A percentile compares a stretch with the other conserved stretches of the same genome.
Conservation (phyloP, 2,329 filamentous ascomycete genomes). For the Fusarium verrucosum region DNA sequence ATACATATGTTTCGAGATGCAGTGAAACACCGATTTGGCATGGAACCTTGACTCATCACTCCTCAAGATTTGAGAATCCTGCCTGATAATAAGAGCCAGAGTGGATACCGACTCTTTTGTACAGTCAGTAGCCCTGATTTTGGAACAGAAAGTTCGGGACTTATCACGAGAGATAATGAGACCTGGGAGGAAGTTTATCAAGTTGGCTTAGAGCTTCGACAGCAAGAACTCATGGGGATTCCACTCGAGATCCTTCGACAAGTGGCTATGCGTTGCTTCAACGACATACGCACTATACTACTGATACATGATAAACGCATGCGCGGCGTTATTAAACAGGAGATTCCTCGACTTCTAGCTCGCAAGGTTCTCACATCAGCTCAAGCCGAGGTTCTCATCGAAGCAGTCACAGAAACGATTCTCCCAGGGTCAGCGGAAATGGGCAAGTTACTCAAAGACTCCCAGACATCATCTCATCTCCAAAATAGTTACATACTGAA, state of each 20-base stretch:
- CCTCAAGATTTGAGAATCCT: slow-evolving; percentile 49
- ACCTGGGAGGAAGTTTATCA: slow-evolving; percentile 49
- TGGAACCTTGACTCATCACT: slow-evolving; percentile 48
- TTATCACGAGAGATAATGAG: slow-evolving; percentile 39
- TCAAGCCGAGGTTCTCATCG: slow-evolving; percentile 43
- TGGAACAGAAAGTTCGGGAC: not conserved
- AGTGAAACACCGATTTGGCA: slow-evolving; percentile 42
- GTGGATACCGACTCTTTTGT: slow-evolving; percentile 46
- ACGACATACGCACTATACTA: slow-evolving; percentile 53
- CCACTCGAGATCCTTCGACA: slow-evolving; percentile 48
- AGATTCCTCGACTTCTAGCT: slow-evolving; percentile 43
- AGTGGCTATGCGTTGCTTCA: slow-evolving; percentile 51
- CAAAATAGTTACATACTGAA: slow-evolving; percentile 50
- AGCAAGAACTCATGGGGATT: slow-evolving; percentile 49
- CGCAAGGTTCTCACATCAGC: slow-evolving; percentile 40
- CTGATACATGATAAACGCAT: slow-evolving; percentile 56
- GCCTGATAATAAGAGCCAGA: slow-evolving; percentile 35
- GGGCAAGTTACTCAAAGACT: slow-evolving; percentile 28
- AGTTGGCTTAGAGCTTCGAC: slow-evolving; percentile 52
- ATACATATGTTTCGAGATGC: slow-evolving; percentile 52
- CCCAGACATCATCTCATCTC: slow-evolving; percentile 10
- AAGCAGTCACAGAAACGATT: slow-evolving; percentile 49
- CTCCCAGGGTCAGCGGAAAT: slow-evolving; percentile 46
- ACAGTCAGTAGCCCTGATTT: not conserved
- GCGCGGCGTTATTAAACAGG: slow-evolving; percentile 51